Evolutionary conservation across 129 eudicot species (phyloP).

Genomic region (Chrysanthemum seticuspe): DNA sequence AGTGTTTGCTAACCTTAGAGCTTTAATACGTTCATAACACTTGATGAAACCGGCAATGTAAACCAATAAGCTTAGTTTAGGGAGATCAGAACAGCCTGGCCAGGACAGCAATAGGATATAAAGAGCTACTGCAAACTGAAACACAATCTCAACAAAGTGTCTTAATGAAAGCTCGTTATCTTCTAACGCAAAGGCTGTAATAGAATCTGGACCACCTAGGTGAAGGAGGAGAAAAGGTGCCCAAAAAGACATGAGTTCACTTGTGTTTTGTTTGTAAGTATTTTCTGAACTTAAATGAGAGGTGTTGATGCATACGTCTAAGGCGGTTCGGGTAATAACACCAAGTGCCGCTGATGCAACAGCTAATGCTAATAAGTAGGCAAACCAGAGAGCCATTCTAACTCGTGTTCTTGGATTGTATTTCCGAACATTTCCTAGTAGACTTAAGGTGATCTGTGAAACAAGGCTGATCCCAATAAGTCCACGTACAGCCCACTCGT

Average conservation of each 20-base stretch:
- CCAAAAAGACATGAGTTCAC: slow-evolving; percentile 57
- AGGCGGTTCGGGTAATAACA: slow-evolving; percentile 32
- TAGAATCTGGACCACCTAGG: slow-evolving; percentile 62
- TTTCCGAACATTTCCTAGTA: slow-evolving; percentile 44
- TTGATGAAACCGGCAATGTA: too few relatives aligned
- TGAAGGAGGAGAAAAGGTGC: slow-evolving; percentile 66
- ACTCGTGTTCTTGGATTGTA: slow-evolving; percentile 30
- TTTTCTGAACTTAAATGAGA: slow-evolving; percentile 9
- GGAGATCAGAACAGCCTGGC: too few relatives aligned
- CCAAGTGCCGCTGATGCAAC: slow-evolving; percentile 20
- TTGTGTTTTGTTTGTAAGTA: not conserved
- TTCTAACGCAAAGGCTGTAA: slow-evolving; percentile 59
- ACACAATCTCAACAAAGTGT: slow-evolving; percentile 33
- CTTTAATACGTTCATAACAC: too few relatives aligned
- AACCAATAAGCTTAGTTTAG: too few relatives aligned
- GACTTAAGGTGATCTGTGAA: slow-evolving; percentile 32
- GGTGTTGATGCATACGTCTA: slow-evolving; percentile 26
- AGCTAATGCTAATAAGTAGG: too few relatives aligned
- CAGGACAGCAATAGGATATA: slow-evolving; percentile 44
- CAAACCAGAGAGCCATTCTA: slow-evolving; percentile 18
- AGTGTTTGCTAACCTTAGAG: too few relatives aligned
- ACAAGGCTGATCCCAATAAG: slow-evolving; percentile 39
- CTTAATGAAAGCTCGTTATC: slow-evolving; percentile 60
- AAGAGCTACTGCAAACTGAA: slow-evolving; percentile 36
- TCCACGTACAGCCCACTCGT: not conserved